A percentile compares a stretch with the other conserved stretches of the same genome.
These are phyloP conservation scores for Acer yangbiense DNA, from an alignment of 345 rosid species.

Conservation along the genomic window DNA sequence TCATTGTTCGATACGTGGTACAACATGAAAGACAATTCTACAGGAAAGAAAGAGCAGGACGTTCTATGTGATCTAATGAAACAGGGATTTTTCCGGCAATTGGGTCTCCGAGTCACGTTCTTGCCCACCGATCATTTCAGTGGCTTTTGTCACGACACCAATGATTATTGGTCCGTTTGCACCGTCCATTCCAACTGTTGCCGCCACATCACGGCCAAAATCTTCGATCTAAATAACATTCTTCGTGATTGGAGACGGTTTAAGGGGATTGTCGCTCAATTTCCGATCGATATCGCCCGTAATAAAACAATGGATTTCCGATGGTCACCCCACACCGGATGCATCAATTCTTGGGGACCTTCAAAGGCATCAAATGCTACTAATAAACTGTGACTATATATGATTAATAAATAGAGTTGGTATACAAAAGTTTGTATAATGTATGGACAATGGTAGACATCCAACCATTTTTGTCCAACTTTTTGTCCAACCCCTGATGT, in stretches of 20 bases:
- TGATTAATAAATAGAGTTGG: neutral
- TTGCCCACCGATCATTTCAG: slow-evolving; percentile 64
- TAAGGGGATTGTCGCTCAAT: slow-evolving; percentile 9
- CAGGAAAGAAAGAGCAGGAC: slow-evolving; percentile 72
- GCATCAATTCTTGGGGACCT: slow-evolving; percentile 45
- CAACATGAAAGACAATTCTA: slow-evolving; percentile 50
- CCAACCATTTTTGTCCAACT: too few species aligned
- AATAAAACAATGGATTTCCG: slow-evolving; percentile 13
- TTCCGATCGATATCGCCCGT: neutral
- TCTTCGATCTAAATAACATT: slow-evolving; percentile 53
- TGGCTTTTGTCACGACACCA: slow-evolving; percentile 75
- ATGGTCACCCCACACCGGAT: slow-evolving; percentile 49
- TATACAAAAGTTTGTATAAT: neutral
- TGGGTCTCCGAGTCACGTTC: slow-evolving; percentile 48
- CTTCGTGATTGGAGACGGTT: slow-evolving; percentile 66
- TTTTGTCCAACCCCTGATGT: too few species aligned
- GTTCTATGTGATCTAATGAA: slow-evolving; percentile 48
- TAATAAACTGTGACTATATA: neutral
- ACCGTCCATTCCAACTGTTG: slow-evolving; percentile 93
- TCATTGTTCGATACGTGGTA: slow-evolving; percentile 66
- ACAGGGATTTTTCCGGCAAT: slow-evolving; percentile 32
- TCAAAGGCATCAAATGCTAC: neutral
- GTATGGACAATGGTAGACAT: too few species aligned
- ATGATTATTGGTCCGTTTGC: slow-evolving; percentile 44
- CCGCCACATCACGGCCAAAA: slow-evolving; percentile 65